Evolutionary conservation across 192 early-diverging fungal genomes (phyloP).

Genomic region (Coemansia brasiliensis): DNA sequence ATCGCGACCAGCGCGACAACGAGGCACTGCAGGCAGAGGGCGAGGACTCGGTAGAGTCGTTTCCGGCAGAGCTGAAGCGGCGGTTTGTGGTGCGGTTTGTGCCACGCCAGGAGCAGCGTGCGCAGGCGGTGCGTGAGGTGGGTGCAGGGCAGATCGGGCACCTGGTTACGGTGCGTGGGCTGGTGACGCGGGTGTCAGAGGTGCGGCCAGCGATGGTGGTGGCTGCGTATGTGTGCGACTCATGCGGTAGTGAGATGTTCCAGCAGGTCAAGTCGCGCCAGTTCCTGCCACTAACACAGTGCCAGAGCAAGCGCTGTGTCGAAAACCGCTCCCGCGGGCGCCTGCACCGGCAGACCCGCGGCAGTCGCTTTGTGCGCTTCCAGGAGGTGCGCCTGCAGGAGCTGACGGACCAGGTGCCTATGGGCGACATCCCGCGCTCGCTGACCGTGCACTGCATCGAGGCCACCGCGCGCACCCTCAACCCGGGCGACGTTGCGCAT

Average conservation of each 20-base stretch:
- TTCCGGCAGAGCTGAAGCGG: constrained; percentile 82
- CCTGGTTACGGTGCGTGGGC: constrained; percentile 85
- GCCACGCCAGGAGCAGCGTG: constrained; percentile 61
- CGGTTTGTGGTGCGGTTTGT: constrained; percentile 84
- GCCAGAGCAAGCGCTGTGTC: constrained; percentile 76
- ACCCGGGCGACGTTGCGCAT: constrained; percentile 84
- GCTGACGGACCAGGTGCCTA: constrained; percentile 96
- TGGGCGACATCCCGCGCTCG: constrained; percentile 95
- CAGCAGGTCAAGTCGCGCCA: constrained; percentile 80
- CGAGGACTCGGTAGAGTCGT: constrained; percentile 50
- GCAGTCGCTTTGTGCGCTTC: constrained; percentile 88
- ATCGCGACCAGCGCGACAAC: constrained; percentile 60
- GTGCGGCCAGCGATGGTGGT: constrained; percentile 91
- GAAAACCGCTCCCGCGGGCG: constrained; percentile 78
- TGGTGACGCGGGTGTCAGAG: constrained; percentile 91
- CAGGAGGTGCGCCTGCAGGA: constrained; percentile 98
- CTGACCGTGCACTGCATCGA: constrained; percentile 92
- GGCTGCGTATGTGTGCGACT: constrained; percentile 88
- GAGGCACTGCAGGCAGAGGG: constrained; percentile 18
- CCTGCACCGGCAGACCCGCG: constrained; percentile 87
- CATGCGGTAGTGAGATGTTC: constrained; percentile 93
- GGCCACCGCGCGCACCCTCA: constrained; percentile 72
- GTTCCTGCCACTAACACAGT: constrained; percentile 81
- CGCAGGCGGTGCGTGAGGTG: constrained; percentile 84
- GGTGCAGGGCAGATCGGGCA: constrained; percentile 79